Evolutionary conservation across 2,329 filamentous ascomycete species (phyloP).

Genomic region (Mycogone perniciosa): DNA sequence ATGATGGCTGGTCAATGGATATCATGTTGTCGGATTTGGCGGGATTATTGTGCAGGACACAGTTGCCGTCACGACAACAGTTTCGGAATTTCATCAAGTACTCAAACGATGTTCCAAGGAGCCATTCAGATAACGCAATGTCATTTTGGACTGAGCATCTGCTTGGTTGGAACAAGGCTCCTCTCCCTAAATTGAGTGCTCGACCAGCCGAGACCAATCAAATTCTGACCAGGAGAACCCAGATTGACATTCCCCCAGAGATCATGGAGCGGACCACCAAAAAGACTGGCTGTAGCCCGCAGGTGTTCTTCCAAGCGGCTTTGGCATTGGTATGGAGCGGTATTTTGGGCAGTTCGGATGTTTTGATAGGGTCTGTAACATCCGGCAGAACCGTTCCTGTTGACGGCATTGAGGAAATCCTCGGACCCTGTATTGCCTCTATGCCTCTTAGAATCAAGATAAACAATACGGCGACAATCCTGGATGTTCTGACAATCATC

Average conservation of each 20-base stretch:
- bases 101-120: constrained; percentile 27
- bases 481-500: constrained; percentile 56
- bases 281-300: constrained; percentile 48
- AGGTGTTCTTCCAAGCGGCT: constrained; percentile 71
- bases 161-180: constrained; percentile 44
- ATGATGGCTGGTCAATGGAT: constrained; percentile 91
- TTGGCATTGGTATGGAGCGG: constrained; percentile 58
- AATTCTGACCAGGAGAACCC: constrained; percentile 12
- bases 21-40: constrained; percentile 63
- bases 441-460: constrained; percentile 65
- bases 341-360: constrained; percentile 58
- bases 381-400: constrained; percentile 75
- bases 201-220: constrained; percentile 19
- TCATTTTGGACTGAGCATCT: constrained; percentile 68
- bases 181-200: constrained; percentile 47
- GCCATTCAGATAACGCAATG: constrained; percentile 35
- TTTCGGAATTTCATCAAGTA: constrained; percentile 55
- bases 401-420: constrained; percentile 60
- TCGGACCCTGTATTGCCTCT: constrained; percentile 75
- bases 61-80: constrained; percentile 40
- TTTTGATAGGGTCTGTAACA: constrained; percentile 71
- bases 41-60: constrained; percentile 33
- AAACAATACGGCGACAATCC: constrained; percentile 41
- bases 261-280: constrained; percentile 29
- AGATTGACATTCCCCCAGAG: constrained; percentile 15